Conservation (phyloP, 2,329 filamentous ascomycete genomes). For the Epichloe sp. region DNA sequence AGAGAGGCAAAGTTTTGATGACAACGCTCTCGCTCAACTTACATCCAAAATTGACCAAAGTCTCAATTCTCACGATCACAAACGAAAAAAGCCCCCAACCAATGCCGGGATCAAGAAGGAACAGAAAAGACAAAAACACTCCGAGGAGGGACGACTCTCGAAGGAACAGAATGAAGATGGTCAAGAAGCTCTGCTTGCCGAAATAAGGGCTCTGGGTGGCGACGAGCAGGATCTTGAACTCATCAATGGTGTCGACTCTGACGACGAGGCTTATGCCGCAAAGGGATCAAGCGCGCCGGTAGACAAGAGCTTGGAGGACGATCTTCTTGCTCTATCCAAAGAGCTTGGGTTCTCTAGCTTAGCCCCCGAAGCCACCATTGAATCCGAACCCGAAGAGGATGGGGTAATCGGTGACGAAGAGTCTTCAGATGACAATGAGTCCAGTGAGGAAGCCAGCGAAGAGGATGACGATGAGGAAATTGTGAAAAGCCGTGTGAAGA, state of each 20-base stretch:
- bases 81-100: conserved; percentile 30
- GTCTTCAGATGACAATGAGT: conserved; percentile 13
- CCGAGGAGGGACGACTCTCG: conserved; percentile 9
- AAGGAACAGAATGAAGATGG: conserved; percentile 16
- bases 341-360: conserved; percentile 24
- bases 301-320: conserved; percentile 28
- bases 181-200: conserved; percentile 38
- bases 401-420: conserved; percentile 19
- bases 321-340: conserved; percentile 25
- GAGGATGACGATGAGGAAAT: conserved; percentile 21
- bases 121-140: conserved; percentile 25
- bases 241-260: conserved; percentile 37
- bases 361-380: conserved; percentile 22
- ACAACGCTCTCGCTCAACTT: conserved; percentile 36
- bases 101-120: conserved; percentile 20
- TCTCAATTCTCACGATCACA: conserved; percentile 29
- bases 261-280: conserved; percentile 22
- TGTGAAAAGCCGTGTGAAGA: conserved; percentile 10
- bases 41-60: conserved; percentile 44
- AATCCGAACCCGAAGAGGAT: conserved; percentile 23
- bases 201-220: conserved; percentile 52
- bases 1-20: conserved; percentile 26
- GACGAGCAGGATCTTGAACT: conserved; percentile 52
- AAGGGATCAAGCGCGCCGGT: conserved; percentile 20
- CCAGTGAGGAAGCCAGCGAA: conserved; percentile 14